phyloP scores from a whole-genome alignment of 352 stramenopile genomes.

The Phytophthora colocasiae region DNA sequence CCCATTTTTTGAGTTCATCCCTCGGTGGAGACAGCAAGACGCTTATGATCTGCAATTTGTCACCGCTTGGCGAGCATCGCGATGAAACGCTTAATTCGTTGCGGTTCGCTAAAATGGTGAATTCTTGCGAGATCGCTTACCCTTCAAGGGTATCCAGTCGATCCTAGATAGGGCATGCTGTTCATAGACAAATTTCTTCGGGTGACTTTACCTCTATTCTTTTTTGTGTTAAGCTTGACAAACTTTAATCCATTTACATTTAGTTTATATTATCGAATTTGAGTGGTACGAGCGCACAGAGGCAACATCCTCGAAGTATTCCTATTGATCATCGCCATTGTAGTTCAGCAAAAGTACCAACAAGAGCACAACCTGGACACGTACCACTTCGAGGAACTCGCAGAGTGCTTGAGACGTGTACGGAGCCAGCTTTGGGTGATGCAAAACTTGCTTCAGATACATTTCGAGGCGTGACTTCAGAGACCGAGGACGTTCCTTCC shows the following conservation, averaged over 20 bases:
- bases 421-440: constrained; percentile 55
- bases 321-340: constrained; percentile 33
- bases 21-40: constrained; percentile 90
- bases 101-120: constrained; percentile 89
- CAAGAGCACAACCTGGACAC: not conserved
- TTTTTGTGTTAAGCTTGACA: too few species aligned
- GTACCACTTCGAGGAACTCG: constrained; percentile 80
- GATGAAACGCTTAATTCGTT: constrained; percentile 90
- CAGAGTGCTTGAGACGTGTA: constrained; percentile 67
- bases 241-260: not conserved
- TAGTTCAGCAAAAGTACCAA: not conserved
- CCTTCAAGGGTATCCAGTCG: constrained; percentile 61
- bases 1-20: constrained; percentile 84
- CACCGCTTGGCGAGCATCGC: constrained; percentile 71
- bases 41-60: constrained; percentile 93
- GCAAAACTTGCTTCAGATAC: constrained; percentile 66
- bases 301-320: constrained; percentile 62
- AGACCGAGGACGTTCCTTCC: constrained; percentile 61
- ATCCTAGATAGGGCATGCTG: constrained; percentile 32
- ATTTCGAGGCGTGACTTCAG: constrained; percentile 74
- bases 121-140: constrained; percentile 87
- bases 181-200: constrained; percentile 26
- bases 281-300: constrained; percentile 57
- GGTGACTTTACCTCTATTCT: not conserved
- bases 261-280: constrained; percentile 41